Base-by-base conservation (phyloP, 1,284 basidiomycete species). In the Coniferiporia sulphurascens region DNA sequence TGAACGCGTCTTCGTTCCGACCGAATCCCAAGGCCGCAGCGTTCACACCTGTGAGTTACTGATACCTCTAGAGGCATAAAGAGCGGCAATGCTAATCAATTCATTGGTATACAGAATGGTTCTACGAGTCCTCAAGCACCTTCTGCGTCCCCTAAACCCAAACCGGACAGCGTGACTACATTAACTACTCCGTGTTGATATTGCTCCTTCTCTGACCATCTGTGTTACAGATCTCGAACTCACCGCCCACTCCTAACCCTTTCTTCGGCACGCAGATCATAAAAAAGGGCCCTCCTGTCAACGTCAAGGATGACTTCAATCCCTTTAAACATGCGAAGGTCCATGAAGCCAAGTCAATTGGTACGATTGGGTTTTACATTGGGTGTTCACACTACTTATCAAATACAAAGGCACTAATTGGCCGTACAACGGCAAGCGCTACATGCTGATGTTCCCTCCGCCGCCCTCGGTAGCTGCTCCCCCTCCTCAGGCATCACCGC, bases 241-340 rank as follows among this genome's bases (percentile, higher is more conserved):
- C 66, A 46, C 64, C 69, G 63, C 55, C 65, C 19, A 61, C 81
- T 1, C 79, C 83, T 15, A 93, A 95, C 69, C 87, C 89, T 10
- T 98, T 97, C 86, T 97, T 95, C 71, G 91, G 91, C 53, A 79
- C 84, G 45, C 86, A 87, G 43, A 73, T 78, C 22, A 83, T 88
- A 71, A 92, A 93, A 79, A 89, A 89, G 73, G 77, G 77, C 48
- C 73, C 76, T 5, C 76, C 82, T 19, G 84, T 93, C 48, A 89
- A 93, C 69, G 81, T 94, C 67, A 91, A 94, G 73, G 91, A 95
- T 66, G 95, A 97, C 68, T 98, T 97, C 72, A 96, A 95, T 73
- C 92, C 94, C 27, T 95, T 93, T 80, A 93, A 94, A 74, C 83
- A 86, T 67, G 83, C 82, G 70, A 93, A 93, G 41, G 72, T 93